A percentile compares a stretch with the other conserved stretches of the same genome.
These are phyloP conservation scores for Stagonosporopsis vannaccii DNA, from an alignment of 2,329 filamentous ascomycete species.

Conservation along the genomic window DNA sequence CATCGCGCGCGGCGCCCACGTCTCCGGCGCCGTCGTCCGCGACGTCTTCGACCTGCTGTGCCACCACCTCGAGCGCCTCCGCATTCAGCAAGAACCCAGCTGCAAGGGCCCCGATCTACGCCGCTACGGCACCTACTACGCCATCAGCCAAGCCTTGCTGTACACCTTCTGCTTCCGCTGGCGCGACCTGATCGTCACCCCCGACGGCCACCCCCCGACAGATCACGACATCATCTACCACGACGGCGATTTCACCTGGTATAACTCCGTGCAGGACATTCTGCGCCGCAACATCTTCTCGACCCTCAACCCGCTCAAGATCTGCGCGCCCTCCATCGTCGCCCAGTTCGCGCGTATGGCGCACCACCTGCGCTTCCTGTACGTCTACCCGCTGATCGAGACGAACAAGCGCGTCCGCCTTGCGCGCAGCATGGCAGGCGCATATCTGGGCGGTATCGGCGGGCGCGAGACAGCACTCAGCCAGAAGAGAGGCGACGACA, in stretches of 20 bases:
- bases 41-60: slow-evolving; percentile 83
- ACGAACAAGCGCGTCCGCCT: slow-evolving; percentile 90
- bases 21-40: slow-evolving; percentile 77
- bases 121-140: slow-evolving; percentile 85
- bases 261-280: slow-evolving; percentile 74
- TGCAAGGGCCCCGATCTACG: slow-evolving; percentile 87
- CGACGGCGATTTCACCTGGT: slow-evolving; percentile 80
- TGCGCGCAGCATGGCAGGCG: slow-evolving; percentile 69
- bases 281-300: slow-evolving; percentile 82
- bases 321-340: slow-evolving; percentile 90
- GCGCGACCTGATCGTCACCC: slow-evolving; percentile 78
- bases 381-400: slow-evolving; percentile 86
- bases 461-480: slow-evolving; percentile 63
- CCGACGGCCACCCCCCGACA: slow-evolving; percentile 52
- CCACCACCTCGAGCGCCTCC: slow-evolving; percentile 76
- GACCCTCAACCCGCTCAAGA: slow-evolving; percentile 91
- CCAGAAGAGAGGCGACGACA: slow-evolving; percentile 72
- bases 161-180: slow-evolving; percentile 99
- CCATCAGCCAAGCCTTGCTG: slow-evolving; percentile 84
- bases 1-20: slow-evolving; percentile 85
- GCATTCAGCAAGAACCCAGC: slow-evolving; percentile 72
- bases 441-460: slow-evolving; percentile 53
- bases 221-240: slow-evolving; percentile 65
- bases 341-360: slow-evolving; percentile 89
- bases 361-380: slow-evolving; percentile 85